Percentiles rank a stretch among this genome's conserved stretches.
Evolutionary conservation across 345 rosid species (phyloP).

Genomic region (Euclidium syriacum): DNA sequence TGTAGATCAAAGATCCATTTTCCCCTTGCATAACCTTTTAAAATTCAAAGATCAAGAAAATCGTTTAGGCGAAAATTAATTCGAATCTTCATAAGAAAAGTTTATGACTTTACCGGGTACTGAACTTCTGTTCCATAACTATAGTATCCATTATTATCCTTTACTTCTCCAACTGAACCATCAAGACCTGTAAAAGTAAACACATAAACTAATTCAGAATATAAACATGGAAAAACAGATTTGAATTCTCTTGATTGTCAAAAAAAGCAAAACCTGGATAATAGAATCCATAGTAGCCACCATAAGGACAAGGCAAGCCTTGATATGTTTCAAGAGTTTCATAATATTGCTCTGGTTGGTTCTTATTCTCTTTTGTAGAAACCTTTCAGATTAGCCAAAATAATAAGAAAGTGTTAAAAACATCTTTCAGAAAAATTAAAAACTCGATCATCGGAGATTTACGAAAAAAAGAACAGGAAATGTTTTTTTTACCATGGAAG

Average conservation of each 20-base stretch:
- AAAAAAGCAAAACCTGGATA: constrained; percentile 37
- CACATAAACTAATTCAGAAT: not conserved
- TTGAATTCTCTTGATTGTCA: not conserved
- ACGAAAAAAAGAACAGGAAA: not conserved
- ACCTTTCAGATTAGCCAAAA: constrained; percentile 16
- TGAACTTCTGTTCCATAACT: constrained; percentile 40
- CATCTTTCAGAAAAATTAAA: not conserved
- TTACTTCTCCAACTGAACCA: constrained; percentile 30
- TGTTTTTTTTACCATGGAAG: constrained; percentile 27
- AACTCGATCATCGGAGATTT: not conserved
- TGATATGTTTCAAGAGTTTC: constrained; percentile 34
- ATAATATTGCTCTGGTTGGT: constrained; percentile 30
- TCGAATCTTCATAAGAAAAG: not conserved
- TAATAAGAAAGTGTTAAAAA: not conserved
- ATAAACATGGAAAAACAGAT: constrained; percentile 11
- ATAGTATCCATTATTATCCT: constrained; percentile 37
- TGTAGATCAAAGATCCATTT: constrained; percentile 46
- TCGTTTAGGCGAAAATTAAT: not conserved
- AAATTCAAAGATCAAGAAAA: constrained; percentile 8
- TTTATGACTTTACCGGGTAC: constrained; percentile 39
- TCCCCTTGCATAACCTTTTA: constrained; percentile 44
- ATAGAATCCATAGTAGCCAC: constrained; percentile 36
- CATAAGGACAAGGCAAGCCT: constrained; percentile 32
- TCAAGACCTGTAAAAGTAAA: constrained; percentile 32
- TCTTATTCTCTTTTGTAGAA: constrained; percentile 30